Conservation (phyloP, 78 protist genomes). For the Guillardia theta region DNA sequence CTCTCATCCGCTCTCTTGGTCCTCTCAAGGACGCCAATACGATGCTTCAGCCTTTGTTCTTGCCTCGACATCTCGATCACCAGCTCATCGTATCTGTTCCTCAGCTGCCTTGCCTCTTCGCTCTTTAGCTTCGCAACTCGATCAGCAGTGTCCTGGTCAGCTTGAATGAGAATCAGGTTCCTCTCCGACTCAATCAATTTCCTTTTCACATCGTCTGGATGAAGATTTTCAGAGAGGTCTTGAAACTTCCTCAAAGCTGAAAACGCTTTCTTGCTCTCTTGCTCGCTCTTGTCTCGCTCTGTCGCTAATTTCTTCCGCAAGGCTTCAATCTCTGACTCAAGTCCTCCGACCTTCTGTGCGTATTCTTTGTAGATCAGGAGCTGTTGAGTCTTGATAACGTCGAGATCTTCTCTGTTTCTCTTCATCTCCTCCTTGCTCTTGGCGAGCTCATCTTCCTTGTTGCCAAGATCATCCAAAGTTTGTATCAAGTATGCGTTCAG, state of each 20-base stretch:
- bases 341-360: neutral
- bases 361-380: neutral
- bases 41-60: neutral
- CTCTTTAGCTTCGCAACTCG: neutral
- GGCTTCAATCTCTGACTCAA: neutral
- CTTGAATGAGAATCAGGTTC: neutral
- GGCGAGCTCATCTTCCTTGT: neutral
- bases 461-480: neutral
- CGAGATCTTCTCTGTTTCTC: neutral
- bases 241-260: no score
- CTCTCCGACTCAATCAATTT: neutral
- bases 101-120: neutral
- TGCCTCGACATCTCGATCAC: slow-evolving; percentile 28
- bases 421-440: slow-evolving; percentile 7
- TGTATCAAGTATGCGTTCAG: neutral
- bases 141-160: neutral
- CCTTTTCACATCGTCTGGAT: neutral
- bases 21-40: neutral
- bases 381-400: neutral
- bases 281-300: neutral
- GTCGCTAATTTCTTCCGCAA: neutral
- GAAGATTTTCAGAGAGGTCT: no score
- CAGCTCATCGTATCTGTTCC: slow-evolving; percentile 12
- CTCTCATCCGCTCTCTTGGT: neutral
- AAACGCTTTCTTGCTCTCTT: neutral